Percentiles rank a stretch among this genome's conserved stretches.
phyloP scores from a whole-genome alignment of 2,329 filamentous ascomycete species.

The Phialophora macrospora region DNA sequence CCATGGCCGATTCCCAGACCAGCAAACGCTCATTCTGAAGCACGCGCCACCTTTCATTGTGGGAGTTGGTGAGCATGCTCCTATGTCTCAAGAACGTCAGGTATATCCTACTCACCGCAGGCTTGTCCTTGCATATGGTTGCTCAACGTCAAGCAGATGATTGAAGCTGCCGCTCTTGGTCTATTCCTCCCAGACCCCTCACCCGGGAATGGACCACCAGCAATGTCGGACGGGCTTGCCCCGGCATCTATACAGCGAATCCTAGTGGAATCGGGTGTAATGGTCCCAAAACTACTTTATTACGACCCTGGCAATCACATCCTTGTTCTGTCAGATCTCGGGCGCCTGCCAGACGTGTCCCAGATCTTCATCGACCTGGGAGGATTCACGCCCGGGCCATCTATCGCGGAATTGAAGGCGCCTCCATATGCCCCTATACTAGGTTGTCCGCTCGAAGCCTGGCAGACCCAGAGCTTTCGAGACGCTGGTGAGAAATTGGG shows the following conservation, averaged over 20 bases:
- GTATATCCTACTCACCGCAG: slow-evolving; percentile 1
- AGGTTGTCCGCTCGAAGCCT: background rate
- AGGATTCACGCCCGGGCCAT: slow-evolving; percentile 9
- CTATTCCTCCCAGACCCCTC: slow-evolving; percentile 1
- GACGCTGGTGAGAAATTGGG: slow-evolving; percentile 14
- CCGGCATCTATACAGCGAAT: background rate
- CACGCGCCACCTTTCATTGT: slow-evolving; percentile 23
- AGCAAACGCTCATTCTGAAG: slow-evolving; percentile 21
- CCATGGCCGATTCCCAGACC: slow-evolving; percentile 3
- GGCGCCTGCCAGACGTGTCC: slow-evolving; percentile 17
- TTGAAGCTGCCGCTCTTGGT: slow-evolving; percentile 5
- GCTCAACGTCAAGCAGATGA: slow-evolving; percentile 3
- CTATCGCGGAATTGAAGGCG: background rate
- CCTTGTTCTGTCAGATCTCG: slow-evolving; percentile 25
- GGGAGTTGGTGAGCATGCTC: slow-evolving; percentile 14
- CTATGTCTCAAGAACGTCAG: slow-evolving; percentile 17
- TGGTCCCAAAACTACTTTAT: slow-evolving; percentile 15
- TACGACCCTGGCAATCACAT: slow-evolving; percentile 20
- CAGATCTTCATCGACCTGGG: slow-evolving; percentile 21
- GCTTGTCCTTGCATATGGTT: background rate
- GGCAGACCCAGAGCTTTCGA: background rate
- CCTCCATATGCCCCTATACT: background rate
- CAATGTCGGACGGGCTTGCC: background rate
- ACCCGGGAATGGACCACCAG: background rate
- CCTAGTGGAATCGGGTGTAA: background rate